Evolutionary conservation across 2,329 filamentous ascomycete species (phyloP).

Genomic region (Phyllosticta ampelicida): DNA sequence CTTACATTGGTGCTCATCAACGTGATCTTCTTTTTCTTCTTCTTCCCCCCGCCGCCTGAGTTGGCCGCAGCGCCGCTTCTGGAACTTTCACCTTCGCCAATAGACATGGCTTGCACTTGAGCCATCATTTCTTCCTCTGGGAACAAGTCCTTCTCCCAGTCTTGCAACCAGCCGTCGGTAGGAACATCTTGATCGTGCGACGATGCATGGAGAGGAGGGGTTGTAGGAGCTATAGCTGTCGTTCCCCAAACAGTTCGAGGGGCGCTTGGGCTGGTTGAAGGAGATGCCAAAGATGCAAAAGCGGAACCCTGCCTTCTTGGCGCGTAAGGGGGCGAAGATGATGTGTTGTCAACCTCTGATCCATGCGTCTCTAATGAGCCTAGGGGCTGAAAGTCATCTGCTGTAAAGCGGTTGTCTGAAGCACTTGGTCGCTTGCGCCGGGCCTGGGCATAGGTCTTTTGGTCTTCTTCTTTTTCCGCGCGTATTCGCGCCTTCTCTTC

Average conservation of each 20-base stretch:
- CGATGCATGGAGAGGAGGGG: slow-evolving; percentile 42
- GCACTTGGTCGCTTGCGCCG: slow-evolving; percentile 46
- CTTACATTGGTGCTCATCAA: slow-evolving; percentile 56
- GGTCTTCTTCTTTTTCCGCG: slow-evolving; percentile 69
- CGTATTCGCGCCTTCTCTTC: slow-evolving; percentile 79
- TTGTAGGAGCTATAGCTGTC: slow-evolving; percentile 48
- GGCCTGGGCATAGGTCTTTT: slow-evolving; percentile 53
- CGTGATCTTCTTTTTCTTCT: slow-evolving; percentile 59
- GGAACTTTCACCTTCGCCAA: slow-evolving; percentile 20
- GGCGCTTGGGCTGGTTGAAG: slow-evolving; percentile 70
- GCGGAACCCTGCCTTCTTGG: slow-evolving; percentile 43
- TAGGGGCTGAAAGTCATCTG: slow-evolving; percentile 35
- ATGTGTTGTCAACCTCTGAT: slow-evolving; percentile 25
- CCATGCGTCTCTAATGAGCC: slow-evolving; percentile 18
- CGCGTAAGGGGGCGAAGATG: slow-evolving; percentile 37
- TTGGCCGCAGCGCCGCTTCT: slow-evolving; percentile 21
- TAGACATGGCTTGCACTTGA: slow-evolving; percentile 34
- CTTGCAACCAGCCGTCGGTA: slow-evolving; percentile 80
- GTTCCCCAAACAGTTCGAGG: slow-evolving; percentile 91
- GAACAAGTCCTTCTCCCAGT: slow-evolving; percentile 67
- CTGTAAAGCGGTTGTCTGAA: slow-evolving; percentile 41
- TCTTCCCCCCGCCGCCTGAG: slow-evolving; percentile 30
- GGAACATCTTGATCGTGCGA: slow-evolving; percentile 28
- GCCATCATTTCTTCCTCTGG: slow-evolving; percentile 47
- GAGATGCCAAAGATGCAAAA: slow-evolving; percentile 60